Conservation (phyloP, 2,329 filamentous ascomycete species). For the Berkeleyomyces basicola region DNA sequence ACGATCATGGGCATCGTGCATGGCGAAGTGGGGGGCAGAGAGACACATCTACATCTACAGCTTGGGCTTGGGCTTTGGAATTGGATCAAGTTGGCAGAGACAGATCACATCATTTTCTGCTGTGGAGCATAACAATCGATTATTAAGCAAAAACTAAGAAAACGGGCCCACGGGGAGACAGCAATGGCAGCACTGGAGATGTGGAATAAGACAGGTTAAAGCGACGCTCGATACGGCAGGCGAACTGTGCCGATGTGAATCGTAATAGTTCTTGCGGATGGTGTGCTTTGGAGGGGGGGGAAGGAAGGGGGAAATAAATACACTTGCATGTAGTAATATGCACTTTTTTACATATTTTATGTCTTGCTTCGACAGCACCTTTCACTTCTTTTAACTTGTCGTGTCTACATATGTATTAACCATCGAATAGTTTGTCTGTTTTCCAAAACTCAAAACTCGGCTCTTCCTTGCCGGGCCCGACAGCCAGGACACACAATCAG, state of each 20-base stretch:
- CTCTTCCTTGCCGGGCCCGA: not conserved
- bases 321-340: too few relatives aligned
- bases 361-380: not conserved
- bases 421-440: too few relatives aligned
- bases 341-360: not conserved
- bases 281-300: not conserved
- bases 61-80: too few relatives aligned
- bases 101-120: not conserved
- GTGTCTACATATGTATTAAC: not conserved
- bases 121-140: not conserved
- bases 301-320: not conserved
- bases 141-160: not conserved
- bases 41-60: too few relatives aligned
- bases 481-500: not conserved
- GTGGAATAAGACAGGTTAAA: not conserved
- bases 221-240: not conserved
- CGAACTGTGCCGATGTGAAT: not conserved
- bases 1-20: too few relatives aligned
- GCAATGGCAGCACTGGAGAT: not conserved
- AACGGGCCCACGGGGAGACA: too few relatives aligned
- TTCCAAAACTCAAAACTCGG: not conserved
- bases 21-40: too few relatives aligned
- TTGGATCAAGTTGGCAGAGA: not conserved
- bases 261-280: conserved; percentile 4
- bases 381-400: not conserved